A percentile compares a stretch with the other conserved stretches of the same genome.
Evolutionary conservation across 805 yeast genomes (phyloP).

Genomic region (Myxozyma neotropica): DNA sequence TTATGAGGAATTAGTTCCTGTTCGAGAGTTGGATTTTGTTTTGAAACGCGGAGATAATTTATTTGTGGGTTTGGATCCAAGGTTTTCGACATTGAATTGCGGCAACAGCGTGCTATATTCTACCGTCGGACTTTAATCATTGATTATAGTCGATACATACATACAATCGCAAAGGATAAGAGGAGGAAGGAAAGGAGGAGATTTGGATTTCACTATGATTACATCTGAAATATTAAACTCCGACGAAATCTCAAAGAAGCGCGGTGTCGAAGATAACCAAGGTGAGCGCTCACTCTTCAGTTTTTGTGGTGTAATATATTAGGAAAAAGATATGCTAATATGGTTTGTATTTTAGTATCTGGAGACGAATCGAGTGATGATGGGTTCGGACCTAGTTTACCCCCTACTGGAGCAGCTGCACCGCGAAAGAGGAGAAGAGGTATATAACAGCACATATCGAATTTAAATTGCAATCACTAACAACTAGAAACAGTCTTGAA

Average conservation of each 20-base stretch:
- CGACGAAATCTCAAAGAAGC: slow-evolving; percentile 10
- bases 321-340: not conserved
- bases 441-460: not conserved
- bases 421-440: slow-evolving; percentile 19
- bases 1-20: no score
- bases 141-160: no score
- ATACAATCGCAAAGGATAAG: no score
- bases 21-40: no score
- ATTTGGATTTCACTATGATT: no score
- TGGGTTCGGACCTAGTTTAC: slow-evolving; percentile 24
- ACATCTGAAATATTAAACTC: no score
- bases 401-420: not conserved
- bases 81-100: no score
- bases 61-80: not conserved
- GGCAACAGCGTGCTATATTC: no score
- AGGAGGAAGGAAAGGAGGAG: no score
- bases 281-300: no score
- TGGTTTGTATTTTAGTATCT: not conserved
- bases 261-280: not conserved
- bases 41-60: not conserved
- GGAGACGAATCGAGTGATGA: slow-evolving; percentile 16
- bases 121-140: no score
- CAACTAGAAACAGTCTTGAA: slow-evolving; percentile 15
- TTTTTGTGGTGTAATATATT: no score
- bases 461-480: not conserved